Conservation (phyloP, 208 protist species). For the Entamoeba histolytica region DNA sequence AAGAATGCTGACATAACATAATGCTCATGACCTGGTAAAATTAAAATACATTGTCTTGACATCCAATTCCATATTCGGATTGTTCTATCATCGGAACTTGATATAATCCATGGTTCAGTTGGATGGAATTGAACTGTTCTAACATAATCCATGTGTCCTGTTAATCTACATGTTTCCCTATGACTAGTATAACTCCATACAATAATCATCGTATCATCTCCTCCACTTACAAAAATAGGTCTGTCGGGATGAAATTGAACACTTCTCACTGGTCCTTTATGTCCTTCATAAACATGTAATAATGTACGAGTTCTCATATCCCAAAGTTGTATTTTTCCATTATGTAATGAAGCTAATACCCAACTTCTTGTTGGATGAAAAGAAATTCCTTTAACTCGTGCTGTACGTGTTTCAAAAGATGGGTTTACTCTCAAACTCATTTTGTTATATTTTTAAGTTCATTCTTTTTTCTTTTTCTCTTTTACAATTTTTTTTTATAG, state of each 20-base stretch:
- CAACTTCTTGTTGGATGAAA: constrained; percentile 88
- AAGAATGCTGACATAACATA: constrained; percentile 95
- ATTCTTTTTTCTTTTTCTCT: not conserved
- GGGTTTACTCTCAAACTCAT: not conserved
- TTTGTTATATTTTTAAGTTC: not conserved
- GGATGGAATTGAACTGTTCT: constrained; percentile 84
- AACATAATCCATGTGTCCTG: constrained; percentile 93
- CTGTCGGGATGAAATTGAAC: constrained; percentile 88
- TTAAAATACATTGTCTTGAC: constrained; percentile 53
- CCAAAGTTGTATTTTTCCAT: constrained; percentile 89
- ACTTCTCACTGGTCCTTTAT: constrained; percentile 64
- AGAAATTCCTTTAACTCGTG: constrained; percentile 81
- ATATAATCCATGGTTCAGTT: constrained; percentile 84
- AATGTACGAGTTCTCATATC: constrained; percentile 63
- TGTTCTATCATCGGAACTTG: constrained; percentile 86
- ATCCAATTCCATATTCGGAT: constrained; percentile 97
- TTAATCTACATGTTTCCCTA: constrained; percentile 81
- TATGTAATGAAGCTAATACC: constrained; percentile 89
- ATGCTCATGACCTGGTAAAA: constrained; percentile 81
- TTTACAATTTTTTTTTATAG: not conserved
- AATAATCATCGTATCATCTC: constrained; percentile 60
- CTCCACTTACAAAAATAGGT: constrained; percentile 90
- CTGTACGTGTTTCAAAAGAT: constrained; percentile 11
- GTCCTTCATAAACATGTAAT: not conserved
- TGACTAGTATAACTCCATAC: not conserved